Evolutionary conservation across 2,329 filamentous ascomycete species (phyloP), one percentile per base, ranked within the genome.

Genomic region (Calonectria fujianensis): DNA sequence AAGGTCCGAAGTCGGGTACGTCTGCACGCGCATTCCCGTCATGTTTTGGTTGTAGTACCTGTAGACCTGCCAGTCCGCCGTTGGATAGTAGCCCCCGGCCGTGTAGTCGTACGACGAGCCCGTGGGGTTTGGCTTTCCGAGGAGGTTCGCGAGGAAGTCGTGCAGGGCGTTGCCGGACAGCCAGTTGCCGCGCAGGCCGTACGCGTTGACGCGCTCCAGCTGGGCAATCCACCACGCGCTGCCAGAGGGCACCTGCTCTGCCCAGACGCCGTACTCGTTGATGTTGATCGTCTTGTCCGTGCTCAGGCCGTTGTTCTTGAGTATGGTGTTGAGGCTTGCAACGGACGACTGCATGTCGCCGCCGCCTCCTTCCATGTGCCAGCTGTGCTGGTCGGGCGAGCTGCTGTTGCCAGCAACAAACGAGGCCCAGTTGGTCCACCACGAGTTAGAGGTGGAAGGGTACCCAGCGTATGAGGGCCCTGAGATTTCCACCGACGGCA

Each of bases 131-230:
- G 3, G 45, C 39, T 65, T 65, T n/a, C 72, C 69, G 0, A 78
- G 13, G 10, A 89, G 81, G 50, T 83, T 82, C 10, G 86, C 88
- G 31, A 89, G 71, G 27, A 84, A 85, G 71, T 89, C 87, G 76
- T 88, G 88, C 13, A 89, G 81, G 0, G 79, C 79, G 24, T 77
- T 80, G n/a, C 81, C 83, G 3, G 81, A 82, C 6, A 83, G 83
- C 88, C 88, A 89, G 74, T 89, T 89, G 0, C 85, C 87, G 4
- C 87, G 83, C 0, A 89, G 80, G 0, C 87, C 87, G 11, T 80
- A 77, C 5, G 84, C 77, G 70, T 89, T 83, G 78, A 85, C 80
- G 0, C 88, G 84, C 73, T 90, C 88, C 1, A 90, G 84, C 31
- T 86, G 86, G 2, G 85, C 79, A 41, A 90, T 87, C 82, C 85